A percentile compares a stretch with the other conserved stretches of the same genome.
These are phyloP conservation scores for Blastobotrys chiropterorum DNA, from an alignment of 805 yeast species.

Conservation along the genomic window DNA sequence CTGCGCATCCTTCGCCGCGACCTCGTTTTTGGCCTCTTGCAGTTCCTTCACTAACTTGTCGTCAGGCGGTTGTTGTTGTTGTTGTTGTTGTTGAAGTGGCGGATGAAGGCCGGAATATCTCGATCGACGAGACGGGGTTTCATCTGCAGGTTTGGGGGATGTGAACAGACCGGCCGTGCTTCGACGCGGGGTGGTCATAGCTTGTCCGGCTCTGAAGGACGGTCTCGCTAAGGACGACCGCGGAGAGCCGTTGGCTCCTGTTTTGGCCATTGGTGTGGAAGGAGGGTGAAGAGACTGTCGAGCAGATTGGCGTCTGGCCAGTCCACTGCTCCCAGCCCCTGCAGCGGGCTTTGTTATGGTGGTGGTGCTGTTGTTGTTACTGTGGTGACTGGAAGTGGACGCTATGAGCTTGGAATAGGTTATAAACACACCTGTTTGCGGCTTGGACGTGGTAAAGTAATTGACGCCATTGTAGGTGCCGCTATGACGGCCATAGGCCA, in stretches of 20 bases:
- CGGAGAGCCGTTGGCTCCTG: background rate
- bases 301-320: background rate
- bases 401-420: constrained; percentile 27
- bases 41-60: constrained; percentile 18
- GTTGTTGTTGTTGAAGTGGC: background rate
- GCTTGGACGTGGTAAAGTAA: constrained; percentile 60
- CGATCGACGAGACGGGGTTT: background rate
- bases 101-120: background rate
- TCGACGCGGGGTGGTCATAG: background rate
- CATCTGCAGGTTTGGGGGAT: constrained; percentile 1
- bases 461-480: constrained; percentile 70
- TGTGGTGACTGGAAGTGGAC: constrained; percentile 8
- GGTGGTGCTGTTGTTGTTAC: too few species aligned
- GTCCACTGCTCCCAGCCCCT: constrained; percentile 1
- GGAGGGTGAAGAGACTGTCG: background rate
- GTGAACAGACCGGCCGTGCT: background rate
- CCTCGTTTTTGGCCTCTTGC: constrained; percentile 15
- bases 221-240: background rate
- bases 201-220: background rate
- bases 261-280: background rate
- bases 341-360: constrained; percentile 1
- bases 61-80: background rate
- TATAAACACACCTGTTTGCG: constrained; percentile 74
- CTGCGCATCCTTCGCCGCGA: constrained; percentile 26
- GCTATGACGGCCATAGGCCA: constrained; percentile 68